A percentile compares a stretch with the other conserved stretches of the same genome.
Evolutionary conservation across 1,284 basidiomycete genomes (phyloP).

Genomic region (Pholiota adiposa): DNA sequence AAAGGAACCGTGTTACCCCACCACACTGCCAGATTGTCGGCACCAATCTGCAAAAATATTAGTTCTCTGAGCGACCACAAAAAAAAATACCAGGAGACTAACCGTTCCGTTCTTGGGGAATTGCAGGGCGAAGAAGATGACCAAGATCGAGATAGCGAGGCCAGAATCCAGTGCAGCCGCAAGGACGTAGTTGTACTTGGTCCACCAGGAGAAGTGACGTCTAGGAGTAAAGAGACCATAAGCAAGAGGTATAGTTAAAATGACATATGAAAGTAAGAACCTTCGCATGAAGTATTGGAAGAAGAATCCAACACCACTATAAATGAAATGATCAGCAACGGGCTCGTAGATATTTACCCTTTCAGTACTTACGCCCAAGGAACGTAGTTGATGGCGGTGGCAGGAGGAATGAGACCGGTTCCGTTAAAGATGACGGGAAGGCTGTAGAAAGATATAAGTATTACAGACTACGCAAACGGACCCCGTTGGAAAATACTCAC

Average conservation of each 20-base stretch:
- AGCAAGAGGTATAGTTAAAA: slow-evolving; percentile 39
- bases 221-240: slow-evolving; percentile 33
- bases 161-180: slow-evolving; percentile 66
- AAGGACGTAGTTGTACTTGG: slow-evolving; percentile 72
- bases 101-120: slow-evolving; percentile 46
- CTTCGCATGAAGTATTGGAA: slow-evolving; percentile 67
- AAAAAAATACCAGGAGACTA: slow-evolving; percentile 5
- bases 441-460: neutral
- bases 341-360: neutral
- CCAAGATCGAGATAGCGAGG: slow-evolving; percentile 49
- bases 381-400: slow-evolving; percentile 48
- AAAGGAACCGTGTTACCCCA: slow-evolving; percentile 46
- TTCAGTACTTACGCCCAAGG: slow-evolving; percentile 43
- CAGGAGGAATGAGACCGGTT: slow-evolving; percentile 52
- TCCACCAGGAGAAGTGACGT: slow-evolving; percentile 71
- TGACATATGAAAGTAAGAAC: slow-evolving; percentile 12
- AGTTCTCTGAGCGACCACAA: neutral
- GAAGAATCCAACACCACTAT: slow-evolving; percentile 53
- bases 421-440: slow-evolving; percentile 50
- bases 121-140: slow-evolving; percentile 57
- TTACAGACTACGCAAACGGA: neutral
- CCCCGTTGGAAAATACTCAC: slow-evolving; percentile 29
- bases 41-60: slow-evolving; percentile 21
- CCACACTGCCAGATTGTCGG: neutral
- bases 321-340: slow-evolving; percentile 18